Evolutionary conservation across 148 eudicot species (phyloP).

Genomic region (Vaccinium myrtillus): DNA sequence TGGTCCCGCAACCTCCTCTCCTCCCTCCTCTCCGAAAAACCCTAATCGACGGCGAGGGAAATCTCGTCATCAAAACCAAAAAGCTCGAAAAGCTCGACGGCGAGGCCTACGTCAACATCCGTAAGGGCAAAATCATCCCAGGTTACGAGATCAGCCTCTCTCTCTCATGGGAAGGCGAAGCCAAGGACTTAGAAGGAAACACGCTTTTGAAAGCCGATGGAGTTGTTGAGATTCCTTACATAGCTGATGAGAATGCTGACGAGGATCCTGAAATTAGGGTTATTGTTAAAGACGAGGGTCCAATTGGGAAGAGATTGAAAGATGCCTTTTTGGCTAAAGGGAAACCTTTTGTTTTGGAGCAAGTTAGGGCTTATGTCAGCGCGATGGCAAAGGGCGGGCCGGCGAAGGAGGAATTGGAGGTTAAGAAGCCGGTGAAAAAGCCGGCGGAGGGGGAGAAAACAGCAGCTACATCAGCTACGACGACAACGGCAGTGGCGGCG

Average conservation of each 20-base stretch:
- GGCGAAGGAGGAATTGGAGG: constrained; percentile 70
- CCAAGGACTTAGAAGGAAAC: constrained; percentile 41
- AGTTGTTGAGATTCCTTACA: constrained; percentile 64
- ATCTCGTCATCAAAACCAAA: constrained; percentile 37
- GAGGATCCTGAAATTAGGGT: constrained; percentile 73
- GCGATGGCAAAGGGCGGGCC: constrained; percentile 94
- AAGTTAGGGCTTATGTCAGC: constrained; percentile 63
- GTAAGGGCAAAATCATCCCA: constrained; percentile 91
- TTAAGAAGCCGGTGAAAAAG: constrained; percentile 44
- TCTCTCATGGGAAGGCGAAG: constrained; percentile 65
- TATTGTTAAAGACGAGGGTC: constrained; percentile 54
- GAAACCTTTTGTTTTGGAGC: constrained; percentile 54
- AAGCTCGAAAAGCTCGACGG: constrained; percentile 58
- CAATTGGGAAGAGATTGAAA: constrained; percentile 50
- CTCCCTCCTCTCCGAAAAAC: constrained; percentile 44
- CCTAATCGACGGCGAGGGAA: constrained; percentile 58
- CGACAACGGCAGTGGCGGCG: not conserved
- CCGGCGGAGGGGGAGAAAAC: constrained; percentile 16
- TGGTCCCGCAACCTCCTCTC: constrained; percentile 59
- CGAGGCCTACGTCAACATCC: constrained; percentile 84
- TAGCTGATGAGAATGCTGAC: constrained; percentile 79
- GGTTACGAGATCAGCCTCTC: constrained; percentile 72
- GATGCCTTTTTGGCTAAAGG: constrained; percentile 65
- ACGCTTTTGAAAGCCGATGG: constrained; percentile 42
- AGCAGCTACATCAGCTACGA: not conserved